These are phyloP conservation scores for Pneumocystis murina DNA, from an alignment of 1,139 yeast species.

Conservation along the genomic window DNA sequence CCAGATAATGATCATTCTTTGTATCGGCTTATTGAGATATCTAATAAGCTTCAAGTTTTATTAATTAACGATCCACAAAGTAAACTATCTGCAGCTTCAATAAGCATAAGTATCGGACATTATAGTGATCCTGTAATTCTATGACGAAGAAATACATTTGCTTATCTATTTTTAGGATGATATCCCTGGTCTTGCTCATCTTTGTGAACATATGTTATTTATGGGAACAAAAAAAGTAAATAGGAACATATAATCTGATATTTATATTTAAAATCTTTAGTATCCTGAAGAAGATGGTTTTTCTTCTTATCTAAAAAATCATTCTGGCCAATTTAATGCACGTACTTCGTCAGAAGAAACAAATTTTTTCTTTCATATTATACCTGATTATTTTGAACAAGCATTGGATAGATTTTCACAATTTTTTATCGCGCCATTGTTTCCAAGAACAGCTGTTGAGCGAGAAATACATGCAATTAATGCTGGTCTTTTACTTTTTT, in stretches of 20 bases:
- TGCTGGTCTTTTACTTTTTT: slow-evolving; percentile 25
- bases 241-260: not conserved
- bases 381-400: slow-evolving; percentile 61
- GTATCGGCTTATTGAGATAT: slow-evolving; percentile 51
- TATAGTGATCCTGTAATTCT: slow-evolving; percentile 47
- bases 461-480: slow-evolving; percentile 91
- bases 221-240: slow-evolving; percentile 68
- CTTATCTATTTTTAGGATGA: slow-evolving; percentile 21
- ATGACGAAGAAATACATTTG: not conserved
- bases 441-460: slow-evolving; percentile 66
- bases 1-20: not conserved
- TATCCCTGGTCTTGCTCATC: slow-evolving; percentile 83
- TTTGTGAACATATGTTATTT: slow-evolving; percentile 85
- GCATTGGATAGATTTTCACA: slow-evolving; percentile 89
- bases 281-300: slow-evolving; percentile 88
- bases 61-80: slow-evolving; percentile 71
- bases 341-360: slow-evolving; percentile 83
- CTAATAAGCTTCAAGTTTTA: slow-evolving; percentile 57
- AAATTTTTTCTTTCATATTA: slow-evolving; percentile 77
- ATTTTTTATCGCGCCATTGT: slow-evolving; percentile 75
- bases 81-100: slow-evolving; percentile 83
- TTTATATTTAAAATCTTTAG: slow-evolving; percentile 20
- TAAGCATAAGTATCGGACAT: slow-evolving; percentile 84
- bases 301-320: slow-evolving; percentile 58
- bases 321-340: slow-evolving; percentile 58